Evolutionary conservation across 2,329 filamentous ascomycete genomes (phyloP).

Genomic region (Aspergillus persii): DNA sequence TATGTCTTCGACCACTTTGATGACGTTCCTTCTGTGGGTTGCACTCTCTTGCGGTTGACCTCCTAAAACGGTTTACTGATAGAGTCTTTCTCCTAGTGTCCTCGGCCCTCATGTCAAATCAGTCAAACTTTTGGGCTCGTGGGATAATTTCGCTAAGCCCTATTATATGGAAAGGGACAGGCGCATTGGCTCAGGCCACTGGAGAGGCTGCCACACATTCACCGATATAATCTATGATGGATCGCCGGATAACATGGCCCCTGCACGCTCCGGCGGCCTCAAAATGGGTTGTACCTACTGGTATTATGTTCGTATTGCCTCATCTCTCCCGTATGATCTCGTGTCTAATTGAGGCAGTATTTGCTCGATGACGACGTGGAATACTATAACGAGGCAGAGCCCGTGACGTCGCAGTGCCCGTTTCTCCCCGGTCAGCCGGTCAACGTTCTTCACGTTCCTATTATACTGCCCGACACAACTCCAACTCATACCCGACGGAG

Average conservation of each 20-base stretch:
- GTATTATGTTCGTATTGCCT: constrained; percentile 74
- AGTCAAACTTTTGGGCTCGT: constrained; percentile 83
- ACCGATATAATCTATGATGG: constrained; percentile 82
- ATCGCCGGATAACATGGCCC: constrained; percentile 50
- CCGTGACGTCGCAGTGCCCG: constrained; percentile 76
- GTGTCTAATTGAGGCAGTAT: constrained; percentile 59
- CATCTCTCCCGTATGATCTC: background rate
- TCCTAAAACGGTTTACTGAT: constrained; percentile 15
- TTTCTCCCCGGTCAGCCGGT: constrained; percentile 83
- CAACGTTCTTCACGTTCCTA: constrained; percentile 79
- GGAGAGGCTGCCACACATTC: constrained; percentile 86
- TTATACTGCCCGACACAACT: constrained; percentile 55
- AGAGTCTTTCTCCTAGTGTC: constrained; percentile 19
- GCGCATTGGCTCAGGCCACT: constrained; percentile 71
- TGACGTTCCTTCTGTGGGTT: constrained; percentile 38
- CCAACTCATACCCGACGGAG: constrained; percentile 58
- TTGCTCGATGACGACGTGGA: constrained; percentile 76
- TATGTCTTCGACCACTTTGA: constrained; percentile 36
- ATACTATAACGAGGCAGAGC: constrained; percentile 68
- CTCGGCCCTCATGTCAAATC: constrained; percentile 49
- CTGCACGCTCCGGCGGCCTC: constrained; percentile 71
- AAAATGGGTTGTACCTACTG: constrained; percentile 94
- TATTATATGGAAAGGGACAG: constrained; percentile 80
- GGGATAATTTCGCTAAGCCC: constrained; percentile 84
- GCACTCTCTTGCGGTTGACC: background rate